A percentile compares a stretch with the other conserved stretches of the same genome.
phyloP scores from a whole-genome alignment of 1,284 basidiomycete species.

The Grifola frondosa region DNA sequence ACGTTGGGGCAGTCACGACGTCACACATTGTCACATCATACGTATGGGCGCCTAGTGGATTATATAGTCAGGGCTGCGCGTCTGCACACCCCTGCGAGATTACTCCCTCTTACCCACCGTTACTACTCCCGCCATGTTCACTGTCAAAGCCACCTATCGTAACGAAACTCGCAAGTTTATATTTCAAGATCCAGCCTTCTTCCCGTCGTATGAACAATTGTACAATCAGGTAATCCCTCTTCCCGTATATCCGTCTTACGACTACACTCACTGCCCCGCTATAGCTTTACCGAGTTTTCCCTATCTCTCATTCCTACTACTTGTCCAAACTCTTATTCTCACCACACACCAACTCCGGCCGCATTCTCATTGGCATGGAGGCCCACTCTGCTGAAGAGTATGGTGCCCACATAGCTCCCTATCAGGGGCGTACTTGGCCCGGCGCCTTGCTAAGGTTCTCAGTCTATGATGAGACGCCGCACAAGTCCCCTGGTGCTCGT shows the following conservation, averaged over 20 bases:
- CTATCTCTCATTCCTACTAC: constrained; percentile 56
- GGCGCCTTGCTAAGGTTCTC: constrained; percentile 63
- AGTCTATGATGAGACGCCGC: constrained; percentile 51
- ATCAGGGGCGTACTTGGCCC: constrained; percentile 48
- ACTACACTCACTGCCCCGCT: constrained; percentile 17
- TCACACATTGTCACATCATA: background rate
- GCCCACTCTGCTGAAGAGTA: constrained; percentile 62
- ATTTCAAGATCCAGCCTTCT: constrained; percentile 37
- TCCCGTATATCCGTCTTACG: constrained; percentile 12
- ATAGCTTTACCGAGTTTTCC: constrained; percentile 70
- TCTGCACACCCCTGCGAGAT: constrained; percentile 16
- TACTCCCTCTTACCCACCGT: constrained; percentile 21
- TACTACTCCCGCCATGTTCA: constrained; percentile 45
- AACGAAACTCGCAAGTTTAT: constrained; percentile 50
- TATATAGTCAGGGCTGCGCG: constrained; percentile 14
- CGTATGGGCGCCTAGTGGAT: constrained; percentile 9
- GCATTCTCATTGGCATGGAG: constrained; percentile 61
- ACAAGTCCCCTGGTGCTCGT: constrained; percentile 33
- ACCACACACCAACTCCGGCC: constrained; percentile 43
- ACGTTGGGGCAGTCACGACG: background rate
- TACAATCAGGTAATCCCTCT: constrained; percentile 40
- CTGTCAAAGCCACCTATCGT: constrained; percentile 53
- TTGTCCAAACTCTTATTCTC: constrained; percentile 68
- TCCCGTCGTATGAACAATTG: constrained; percentile 45
- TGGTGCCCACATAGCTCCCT: constrained; percentile 45